A percentile compares a stretch with the other conserved stretches of the same genome.
These are phyloP conservation scores for Murraya paniculata DNA, from an alignment of 345 rosid species.

Conservation along the genomic window DNA sequence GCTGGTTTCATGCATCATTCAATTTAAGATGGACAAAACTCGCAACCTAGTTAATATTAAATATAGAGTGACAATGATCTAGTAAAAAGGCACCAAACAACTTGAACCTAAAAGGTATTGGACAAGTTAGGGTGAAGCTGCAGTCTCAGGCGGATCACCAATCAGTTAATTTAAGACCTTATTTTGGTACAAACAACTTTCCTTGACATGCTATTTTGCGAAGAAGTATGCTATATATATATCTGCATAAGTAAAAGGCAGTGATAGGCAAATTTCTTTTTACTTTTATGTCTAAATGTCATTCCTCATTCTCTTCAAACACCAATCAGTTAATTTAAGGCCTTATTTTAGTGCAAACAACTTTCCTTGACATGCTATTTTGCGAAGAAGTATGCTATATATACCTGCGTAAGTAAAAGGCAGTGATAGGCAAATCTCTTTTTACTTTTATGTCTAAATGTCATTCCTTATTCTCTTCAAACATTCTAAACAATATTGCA, in stretches of 20 bases:
- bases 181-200: conserved; percentile 1
- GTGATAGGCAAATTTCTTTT: background rate
- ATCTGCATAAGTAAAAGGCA: background rate
- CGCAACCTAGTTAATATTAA: background rate
- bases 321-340: background rate
- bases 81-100: background rate
- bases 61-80: background rate
- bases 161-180: background rate
- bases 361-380: background rate
- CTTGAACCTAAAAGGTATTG: background rate
- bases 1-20: background rate
- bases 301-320: background rate
- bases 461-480: background rate
- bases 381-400: background rate
- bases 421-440: background rate
- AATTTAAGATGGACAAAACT: background rate
- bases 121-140: conserved; percentile 1
- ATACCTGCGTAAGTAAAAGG: background rate
- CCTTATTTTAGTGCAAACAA: background rate
- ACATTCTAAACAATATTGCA: background rate
- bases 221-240: background rate
- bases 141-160: background rate
- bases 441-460: background rate
- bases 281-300: background rate
- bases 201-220: background rate